Evolutionary conservation across 495 filamentous ascomycete species (phyloP).

Genomic region (Penicillium lagena): DNA sequence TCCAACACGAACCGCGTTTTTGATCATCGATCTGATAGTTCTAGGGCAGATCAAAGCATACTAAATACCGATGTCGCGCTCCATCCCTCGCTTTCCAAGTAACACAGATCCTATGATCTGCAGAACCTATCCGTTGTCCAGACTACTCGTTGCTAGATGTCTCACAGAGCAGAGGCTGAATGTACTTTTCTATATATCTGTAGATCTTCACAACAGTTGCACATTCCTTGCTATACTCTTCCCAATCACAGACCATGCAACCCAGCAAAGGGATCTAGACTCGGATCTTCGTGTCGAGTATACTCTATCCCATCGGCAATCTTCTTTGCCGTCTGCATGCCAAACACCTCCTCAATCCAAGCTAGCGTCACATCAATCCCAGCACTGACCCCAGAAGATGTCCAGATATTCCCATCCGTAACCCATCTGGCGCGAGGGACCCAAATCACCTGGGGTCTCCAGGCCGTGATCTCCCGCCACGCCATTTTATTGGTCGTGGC

Average conservation of each 20-base stretch:
- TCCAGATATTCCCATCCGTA: constrained; percentile 62
- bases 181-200: no score
- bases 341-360: constrained; percentile 17
- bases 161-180: no score
- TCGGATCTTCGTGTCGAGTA: constrained; percentile 8
- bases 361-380: constrained; percentile 55
- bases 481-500: constrained; percentile 48
- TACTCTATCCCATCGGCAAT: constrained; percentile 14
- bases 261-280: constrained; percentile 16
- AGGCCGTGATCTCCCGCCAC: constrained; percentile 19
- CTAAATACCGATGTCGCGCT: no score
- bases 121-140: no score
- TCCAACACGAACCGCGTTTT: no score
- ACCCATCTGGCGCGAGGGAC: constrained; percentile 58
- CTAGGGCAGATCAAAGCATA: no score
- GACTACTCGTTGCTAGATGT: no score
- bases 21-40: no score
- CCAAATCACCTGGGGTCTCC: constrained; percentile 49
- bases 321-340: constrained; percentile 5
- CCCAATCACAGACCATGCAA: constrained; percentile 8
- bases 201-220: no score
- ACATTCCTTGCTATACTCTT: no score
- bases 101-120: no score
- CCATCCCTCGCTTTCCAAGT: no score
- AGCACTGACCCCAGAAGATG: constrained; percentile 52